Base-by-base conservation (phyloP, 2,329 filamentous ascomycete species). In the Beauveria sp. region DNA sequence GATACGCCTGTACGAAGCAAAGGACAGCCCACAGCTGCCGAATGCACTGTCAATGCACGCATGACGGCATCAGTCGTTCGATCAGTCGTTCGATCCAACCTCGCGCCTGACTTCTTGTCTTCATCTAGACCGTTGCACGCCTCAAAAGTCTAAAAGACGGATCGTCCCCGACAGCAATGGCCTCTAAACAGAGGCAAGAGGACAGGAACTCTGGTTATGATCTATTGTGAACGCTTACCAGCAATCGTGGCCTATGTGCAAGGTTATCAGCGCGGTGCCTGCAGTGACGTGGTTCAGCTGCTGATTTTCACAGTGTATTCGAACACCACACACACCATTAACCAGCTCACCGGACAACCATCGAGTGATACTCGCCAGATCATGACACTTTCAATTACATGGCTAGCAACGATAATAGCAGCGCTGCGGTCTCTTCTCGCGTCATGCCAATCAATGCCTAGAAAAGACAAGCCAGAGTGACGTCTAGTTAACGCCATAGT, bases 391-490 rank as follows among this genome's bases (percentile, higher is more conserved):
- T 51, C 26, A 18, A 22, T 22, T 22, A 50, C 9, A 42, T 28
- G 22, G 24, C 38, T 52, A 51, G 34, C 10, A 43, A 20, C 34
- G 18, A 42, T 16, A 40, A 50, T 28, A 18, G 48, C 22, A 28
- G 42, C 51, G 40, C 48, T 28, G 58, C 49, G 22, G 10, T 52
- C 58, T 61, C 58, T 61, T 61, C 22, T 48, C 50, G 28, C 58
- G 20, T 3, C 34, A 18, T 38, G 49, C 28, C 49, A 61, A 54
- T 55, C 59, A 14, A 54, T 55, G 16, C 59, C 59, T 31, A 42
- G n/a, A 48, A n/a, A 31, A 48, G 50, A 42, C 20, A n/a, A 38
- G n/a, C 24, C 26, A 43, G 18, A 26, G 3, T 22, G n/a, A 26
- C 8, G 22, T 2, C 45, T 51, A 38, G 49, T 26, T 18, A 34